phyloP scores from a whole-genome alignment of 306 rosid species.

The Trifolium dubium region DNA sequence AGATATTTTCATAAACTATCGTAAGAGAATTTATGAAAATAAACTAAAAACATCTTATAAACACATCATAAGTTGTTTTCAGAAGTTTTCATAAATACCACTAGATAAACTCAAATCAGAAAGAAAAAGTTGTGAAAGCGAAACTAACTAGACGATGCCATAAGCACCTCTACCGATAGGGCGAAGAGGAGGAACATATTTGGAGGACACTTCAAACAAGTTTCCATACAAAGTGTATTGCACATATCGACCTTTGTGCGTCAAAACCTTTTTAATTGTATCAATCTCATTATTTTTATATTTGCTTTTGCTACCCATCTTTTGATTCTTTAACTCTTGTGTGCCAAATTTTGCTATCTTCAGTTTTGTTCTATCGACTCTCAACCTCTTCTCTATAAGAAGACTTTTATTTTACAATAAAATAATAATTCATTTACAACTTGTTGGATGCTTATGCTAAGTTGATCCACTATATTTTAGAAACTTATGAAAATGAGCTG shows the following conservation, averaged over 20 bases:
- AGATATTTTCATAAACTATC: no score
- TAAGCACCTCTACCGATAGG: no score
- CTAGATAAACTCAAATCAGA: not conserved
- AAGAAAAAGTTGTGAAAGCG: not conserved
- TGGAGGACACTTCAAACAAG: constrained; percentile 81
- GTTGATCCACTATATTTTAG: no score
- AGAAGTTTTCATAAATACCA: no score
- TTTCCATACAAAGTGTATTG: constrained; percentile 86
- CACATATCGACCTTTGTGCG: constrained; percentile 80
- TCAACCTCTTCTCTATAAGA: not conserved
- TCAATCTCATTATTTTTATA: constrained; percentile 47
- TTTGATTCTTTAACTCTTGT: not conserved
- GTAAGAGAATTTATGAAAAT: no score
- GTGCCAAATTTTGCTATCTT: constrained; percentile 13
- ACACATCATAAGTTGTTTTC: no score
- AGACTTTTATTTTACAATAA: not conserved
- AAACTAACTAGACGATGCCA: constrained; percentile 85
- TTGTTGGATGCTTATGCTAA: no score
- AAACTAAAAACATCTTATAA: no score
- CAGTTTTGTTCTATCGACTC: not conserved
- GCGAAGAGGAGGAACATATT: constrained; percentile 89
- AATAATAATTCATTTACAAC: not conserved
- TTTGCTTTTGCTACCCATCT: constrained; percentile 33
- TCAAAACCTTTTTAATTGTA: constrained; percentile 59
- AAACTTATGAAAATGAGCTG: no score